Conservation (phyloP, 176 grass and related monocot species). For the Zizania latifolia region DNA sequence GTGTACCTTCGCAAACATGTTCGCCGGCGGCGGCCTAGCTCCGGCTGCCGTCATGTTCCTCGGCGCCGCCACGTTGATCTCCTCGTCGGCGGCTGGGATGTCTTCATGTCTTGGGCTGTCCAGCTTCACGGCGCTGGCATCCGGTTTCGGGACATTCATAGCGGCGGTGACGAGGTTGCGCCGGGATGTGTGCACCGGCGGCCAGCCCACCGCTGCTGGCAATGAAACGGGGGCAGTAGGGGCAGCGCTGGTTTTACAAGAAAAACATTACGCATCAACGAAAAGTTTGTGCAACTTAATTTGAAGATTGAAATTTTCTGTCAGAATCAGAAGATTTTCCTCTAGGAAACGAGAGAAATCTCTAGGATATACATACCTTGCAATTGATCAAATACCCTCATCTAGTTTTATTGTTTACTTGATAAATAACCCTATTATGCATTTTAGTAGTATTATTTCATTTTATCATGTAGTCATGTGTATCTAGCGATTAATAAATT, state of each 20-base stretch:
- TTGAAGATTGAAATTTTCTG: too few species aligned
- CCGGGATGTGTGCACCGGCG: conserved; percentile 50
- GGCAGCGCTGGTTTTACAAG: conserved; percentile 10
- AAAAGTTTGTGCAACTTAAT: background rate
- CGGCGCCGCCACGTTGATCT: background rate
- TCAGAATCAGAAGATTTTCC: too few species aligned
- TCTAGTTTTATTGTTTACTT: too few species aligned
- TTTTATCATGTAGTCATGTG: too few species aligned
- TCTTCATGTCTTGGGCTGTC: background rate
- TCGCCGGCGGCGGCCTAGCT: background rate
- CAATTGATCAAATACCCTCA: too few species aligned
- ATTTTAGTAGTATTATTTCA: too few species aligned
- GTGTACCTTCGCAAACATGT: conserved; percentile 86
- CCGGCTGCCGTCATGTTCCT: background rate
- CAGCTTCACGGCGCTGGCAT: too few species aligned
- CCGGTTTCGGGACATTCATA: conserved; percentile 3
- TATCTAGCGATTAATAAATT: too few species aligned
- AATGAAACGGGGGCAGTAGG: background rate
- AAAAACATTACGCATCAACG: background rate
- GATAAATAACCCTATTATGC: too few species aligned
- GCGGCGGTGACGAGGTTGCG: conserved; percentile 36
- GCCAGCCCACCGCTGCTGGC: conserved; percentile 53
- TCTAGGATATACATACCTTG: too few species aligned
- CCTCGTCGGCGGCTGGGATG: background rate
- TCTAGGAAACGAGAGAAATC: too few species aligned